Base-by-base conservation (phyloP, 352 stramenopile species). In the Globisporangium ultimum region DNA sequence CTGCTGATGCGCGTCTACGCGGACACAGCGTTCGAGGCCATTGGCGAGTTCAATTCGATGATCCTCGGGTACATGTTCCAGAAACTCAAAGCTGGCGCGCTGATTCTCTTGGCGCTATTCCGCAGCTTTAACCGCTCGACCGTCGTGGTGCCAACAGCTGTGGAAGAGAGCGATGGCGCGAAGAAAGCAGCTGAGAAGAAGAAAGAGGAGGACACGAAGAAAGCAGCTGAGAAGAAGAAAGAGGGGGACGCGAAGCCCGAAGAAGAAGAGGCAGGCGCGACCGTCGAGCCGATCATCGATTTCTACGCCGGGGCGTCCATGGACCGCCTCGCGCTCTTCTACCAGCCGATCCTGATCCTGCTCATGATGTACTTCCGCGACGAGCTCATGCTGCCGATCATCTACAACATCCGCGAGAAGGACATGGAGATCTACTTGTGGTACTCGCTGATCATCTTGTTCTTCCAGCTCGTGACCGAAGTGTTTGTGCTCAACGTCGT, bases 381-480 rank as follows among this genome's bases (percentile, higher is more conserved):
- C 2, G 94, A 98, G 74, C 76, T 96, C 3, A 81, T 89, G 64
- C 88, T 99, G 28, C 93, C 95, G 6, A 94, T 95, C 45, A 55
- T 97, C 22, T 99, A 99, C 71, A 92, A 89, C 55, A 99, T 99
- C 68, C 93, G 96, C 55, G 90, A 98, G 58, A 96, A 98, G 58
- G 96, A 99, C 65, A 98, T 99, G 93, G 86, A 98, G 66, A 98
- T 98, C 58, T 99, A 99, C 72, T 64, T 98, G 3, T 92, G 90
- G 64, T 99, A 98, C 66, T 94, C 90, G 17, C 66, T 98, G 13
- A 91, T 98, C 43, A 97, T 98, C 45, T 87, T 98, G 38, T 73
- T 91, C 36, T 99, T 98, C 66, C 91, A 98, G 76, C 76, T 98
- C 17, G 76, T 97, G 24, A 78, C 80, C 8, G 96, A 99, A 64